These are phyloP conservation scores for Euphorbia corollata DNA, from an alignment of 441 rosid species.

Conservation along the genomic window DNA sequence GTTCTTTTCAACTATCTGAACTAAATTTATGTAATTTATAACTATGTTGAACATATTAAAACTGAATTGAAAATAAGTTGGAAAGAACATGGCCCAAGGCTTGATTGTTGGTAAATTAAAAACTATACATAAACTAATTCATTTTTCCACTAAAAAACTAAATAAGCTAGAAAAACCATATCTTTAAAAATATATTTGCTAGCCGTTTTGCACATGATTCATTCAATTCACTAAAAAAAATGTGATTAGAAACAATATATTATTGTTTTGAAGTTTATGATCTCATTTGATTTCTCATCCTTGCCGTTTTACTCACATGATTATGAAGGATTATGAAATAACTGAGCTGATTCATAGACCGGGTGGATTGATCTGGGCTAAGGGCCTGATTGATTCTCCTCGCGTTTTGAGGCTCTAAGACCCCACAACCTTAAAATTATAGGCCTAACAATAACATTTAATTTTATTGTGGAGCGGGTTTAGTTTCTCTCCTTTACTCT, in stretches of 20 bases:
- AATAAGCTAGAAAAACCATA: too few species aligned
- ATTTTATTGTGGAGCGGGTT: neutral
- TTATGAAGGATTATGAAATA: neutral
- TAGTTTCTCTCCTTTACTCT: neutral
- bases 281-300: neutral
- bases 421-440: neutral
- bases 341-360: neutral
- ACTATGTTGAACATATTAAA: too few species aligned
- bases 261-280: neutral
- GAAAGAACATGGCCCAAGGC: too few species aligned
- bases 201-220: too few species aligned
- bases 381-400: neutral
- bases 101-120: too few species aligned
- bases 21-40: too few species aligned
- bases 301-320: neutral
- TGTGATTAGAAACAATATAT: neutral
- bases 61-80: too few species aligned
- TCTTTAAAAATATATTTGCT: too few species aligned
- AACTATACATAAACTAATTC: too few species aligned
- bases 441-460: neutral
- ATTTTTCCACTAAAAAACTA: too few species aligned
- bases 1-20: too few species aligned
- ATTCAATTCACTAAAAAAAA: neutral
- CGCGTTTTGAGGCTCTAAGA: neutral
- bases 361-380: neutral